phyloP scores from a whole-genome alignment of 352 stramenopile species.

The Phytophthora lateralis region DNA sequence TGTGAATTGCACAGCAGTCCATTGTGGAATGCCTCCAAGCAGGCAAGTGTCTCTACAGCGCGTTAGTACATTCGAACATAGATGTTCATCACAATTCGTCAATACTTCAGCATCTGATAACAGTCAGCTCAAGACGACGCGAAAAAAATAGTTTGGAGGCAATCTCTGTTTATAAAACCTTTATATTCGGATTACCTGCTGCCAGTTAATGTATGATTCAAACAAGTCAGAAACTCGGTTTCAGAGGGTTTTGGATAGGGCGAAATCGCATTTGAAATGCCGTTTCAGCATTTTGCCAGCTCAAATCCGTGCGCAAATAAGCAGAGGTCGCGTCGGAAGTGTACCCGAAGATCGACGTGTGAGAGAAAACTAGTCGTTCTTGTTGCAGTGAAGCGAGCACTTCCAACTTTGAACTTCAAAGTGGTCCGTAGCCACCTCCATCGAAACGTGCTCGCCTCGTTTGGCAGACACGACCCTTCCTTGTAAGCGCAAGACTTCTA shows the following conservation, averaged over 20 bases:
- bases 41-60: slow-evolving; percentile 17
- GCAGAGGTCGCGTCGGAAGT: not conserved
- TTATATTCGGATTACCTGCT: not conserved
- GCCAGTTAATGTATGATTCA: not conserved
- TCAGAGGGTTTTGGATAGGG: slow-evolving; percentile 19
- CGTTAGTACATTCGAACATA: slow-evolving; percentile 15
- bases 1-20: not conserved
- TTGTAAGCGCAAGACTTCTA: slow-evolving; percentile 30
- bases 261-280: not conserved
- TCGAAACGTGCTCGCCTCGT: not conserved
- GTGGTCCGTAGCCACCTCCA: slow-evolving; percentile 25
- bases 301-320: not conserved
- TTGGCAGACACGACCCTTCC: slow-evolving; percentile 19
- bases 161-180: not conserved
- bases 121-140: slow-evolving; percentile 8
- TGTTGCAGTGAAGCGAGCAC: slow-evolving; percentile 5
- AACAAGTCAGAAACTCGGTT: slow-evolving; percentile 13
- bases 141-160: slow-evolving; percentile 8
- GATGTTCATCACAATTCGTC: not conserved
- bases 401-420: slow-evolving; percentile 30
- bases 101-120: slow-evolving; percentile 5
- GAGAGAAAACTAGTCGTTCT: not conserved
- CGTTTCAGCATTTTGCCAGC: slow-evolving; percentile 2
- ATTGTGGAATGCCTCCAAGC: slow-evolving; percentile 21
- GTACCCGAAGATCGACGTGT: not conserved